Evolutionary conservation across 83 land plant species (phyloP).

Genomic region (Diphasiastrum complanatum): DNA sequence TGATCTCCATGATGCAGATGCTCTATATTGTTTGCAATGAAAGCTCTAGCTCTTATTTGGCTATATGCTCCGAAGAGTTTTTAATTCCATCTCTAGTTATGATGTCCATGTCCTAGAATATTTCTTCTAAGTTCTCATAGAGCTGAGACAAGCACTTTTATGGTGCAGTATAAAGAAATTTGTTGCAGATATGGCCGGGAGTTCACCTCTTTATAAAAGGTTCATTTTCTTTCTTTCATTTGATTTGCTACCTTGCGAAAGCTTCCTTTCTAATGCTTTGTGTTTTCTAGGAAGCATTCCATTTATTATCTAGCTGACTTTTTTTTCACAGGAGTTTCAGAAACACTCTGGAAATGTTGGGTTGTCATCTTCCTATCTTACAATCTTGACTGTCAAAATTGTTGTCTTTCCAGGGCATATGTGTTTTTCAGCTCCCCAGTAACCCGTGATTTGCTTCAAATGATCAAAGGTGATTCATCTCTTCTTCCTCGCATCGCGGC

Average conservation of each 20-base stretch:
- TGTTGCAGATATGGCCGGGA: conserved; percentile 80
- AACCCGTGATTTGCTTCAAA: conserved; percentile 51
- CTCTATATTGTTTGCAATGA: too few relatives aligned
- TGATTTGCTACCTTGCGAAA: not conserved
- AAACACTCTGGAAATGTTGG: not conserved
- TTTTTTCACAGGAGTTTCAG: too few relatives aligned
- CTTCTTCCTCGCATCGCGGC: conserved; percentile 80
- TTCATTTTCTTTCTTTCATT: conserved; percentile 31
- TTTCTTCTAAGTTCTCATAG: not conserved
- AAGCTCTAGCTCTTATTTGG: too few relatives aligned
- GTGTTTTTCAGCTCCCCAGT: conserved; percentile 93
- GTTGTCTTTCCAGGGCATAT: conserved; percentile 65
- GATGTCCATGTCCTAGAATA: not conserved
- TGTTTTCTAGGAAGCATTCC: not conserved
- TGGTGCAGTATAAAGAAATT: conserved; percentile 72
- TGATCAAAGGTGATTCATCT: conserved; percentile 64
- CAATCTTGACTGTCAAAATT: not conserved
- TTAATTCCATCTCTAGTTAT: not conserved
- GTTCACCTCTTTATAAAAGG: conserved; percentile 78
- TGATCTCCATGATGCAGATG: too few relatives aligned
- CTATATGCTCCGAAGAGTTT: too few relatives aligned
- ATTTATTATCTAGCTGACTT: not conserved
- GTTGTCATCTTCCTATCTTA: not conserved
- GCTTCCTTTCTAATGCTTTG: not conserved
- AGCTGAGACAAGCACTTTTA: not conserved